Evolutionary conservation across 129 eudicot species (phyloP).

Genomic region (Chrysanthemum lavandulifolium): DNA sequence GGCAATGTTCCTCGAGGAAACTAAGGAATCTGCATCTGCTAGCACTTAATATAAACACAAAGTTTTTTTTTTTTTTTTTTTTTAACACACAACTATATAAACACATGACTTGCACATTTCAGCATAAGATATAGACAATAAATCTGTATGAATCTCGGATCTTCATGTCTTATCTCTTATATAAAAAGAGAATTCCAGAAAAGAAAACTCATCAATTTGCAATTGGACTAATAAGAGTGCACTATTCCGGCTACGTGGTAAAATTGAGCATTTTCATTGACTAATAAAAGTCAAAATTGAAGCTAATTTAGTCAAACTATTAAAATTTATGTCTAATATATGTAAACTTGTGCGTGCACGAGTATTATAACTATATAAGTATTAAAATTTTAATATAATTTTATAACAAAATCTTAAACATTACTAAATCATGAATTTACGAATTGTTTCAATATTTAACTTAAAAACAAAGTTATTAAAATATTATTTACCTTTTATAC

Average conservation of each 20-base stretch:
- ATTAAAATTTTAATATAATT: no score
- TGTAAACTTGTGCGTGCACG: no score
- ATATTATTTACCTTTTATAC: background rate
- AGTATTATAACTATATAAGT: no score
- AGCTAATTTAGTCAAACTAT: no score
- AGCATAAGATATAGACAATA: conserved; percentile 7
- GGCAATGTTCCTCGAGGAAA: conserved; percentile 18
- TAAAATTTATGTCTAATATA: no score
- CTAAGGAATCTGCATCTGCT: conserved; percentile 17
- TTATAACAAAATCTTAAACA: no score
- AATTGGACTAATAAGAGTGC: no score
- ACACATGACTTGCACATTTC: conserved; percentile 12
- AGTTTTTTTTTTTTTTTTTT: conserved; percentile 7
- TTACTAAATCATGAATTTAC: background rate
- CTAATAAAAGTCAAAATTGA: no score
- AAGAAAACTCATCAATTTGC: no score
- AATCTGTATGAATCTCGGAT: background rate
- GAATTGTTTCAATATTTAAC: background rate
- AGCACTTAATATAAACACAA: conserved; percentile 17
- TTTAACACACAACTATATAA: conserved; percentile 4
- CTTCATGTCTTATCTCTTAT: background rate
- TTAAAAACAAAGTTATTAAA: background rate
- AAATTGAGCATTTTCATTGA: no score
- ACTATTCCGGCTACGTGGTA: no score
- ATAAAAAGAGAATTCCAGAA: background rate